A percentile compares a stretch with the other conserved stretches of the same genome.
Conservation (phyloP, 78 protist genomes). For the slime mould (Dictyostelium discoideum) region DNA sequence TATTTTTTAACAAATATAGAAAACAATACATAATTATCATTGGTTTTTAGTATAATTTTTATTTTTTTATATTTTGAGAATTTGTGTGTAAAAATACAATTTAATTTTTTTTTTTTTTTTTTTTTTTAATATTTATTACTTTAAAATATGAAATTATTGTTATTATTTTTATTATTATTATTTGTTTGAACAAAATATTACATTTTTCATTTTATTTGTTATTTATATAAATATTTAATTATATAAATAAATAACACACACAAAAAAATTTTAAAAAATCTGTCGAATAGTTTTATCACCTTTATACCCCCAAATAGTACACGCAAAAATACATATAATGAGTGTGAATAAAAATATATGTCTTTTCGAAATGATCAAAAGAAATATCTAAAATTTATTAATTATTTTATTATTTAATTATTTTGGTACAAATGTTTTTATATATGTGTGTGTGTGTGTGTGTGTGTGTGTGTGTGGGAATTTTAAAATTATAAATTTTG, state of each 20-base stretch:
- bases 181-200: too few relatives aligned
- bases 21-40: too few relatives aligned
- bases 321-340: background rate
- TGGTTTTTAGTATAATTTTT: too few relatives aligned
- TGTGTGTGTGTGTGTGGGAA: background rate
- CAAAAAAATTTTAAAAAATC: background rate
- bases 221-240: too few relatives aligned
- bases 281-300: background rate
- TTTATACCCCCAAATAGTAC: background rate
- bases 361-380: background rate
- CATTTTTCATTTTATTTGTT: background rate
- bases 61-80: background rate
- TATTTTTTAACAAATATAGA: too few relatives aligned
- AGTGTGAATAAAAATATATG: background rate
- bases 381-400: background rate
- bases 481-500: background rate
- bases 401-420: background rate
- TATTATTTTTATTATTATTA: background rate
- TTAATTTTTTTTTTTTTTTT: background rate
- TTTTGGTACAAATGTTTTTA: background rate
- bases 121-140: too few relatives aligned
- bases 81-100: background rate
- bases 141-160: too few relatives aligned
- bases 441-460: too few relatives aligned
- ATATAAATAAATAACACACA: too few relatives aligned